Percentiles rank a stretch among this genome's conserved stretches.
phyloP scores from a whole-genome alignment of 345 rosid species.

The Populus alba region DNA sequence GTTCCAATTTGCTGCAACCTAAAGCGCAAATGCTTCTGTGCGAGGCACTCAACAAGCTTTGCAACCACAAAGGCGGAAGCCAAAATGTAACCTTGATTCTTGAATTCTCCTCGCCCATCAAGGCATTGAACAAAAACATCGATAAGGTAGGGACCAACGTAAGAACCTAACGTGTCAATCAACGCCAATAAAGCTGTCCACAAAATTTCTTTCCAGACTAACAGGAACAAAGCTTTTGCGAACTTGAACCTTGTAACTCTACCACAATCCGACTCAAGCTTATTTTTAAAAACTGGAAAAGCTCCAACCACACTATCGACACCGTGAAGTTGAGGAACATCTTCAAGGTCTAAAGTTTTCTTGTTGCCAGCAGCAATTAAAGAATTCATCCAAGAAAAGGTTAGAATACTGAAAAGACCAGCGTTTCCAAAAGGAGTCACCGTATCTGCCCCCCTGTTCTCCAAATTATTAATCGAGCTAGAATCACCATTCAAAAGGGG shows the following conservation, averaged over 20 bases:
- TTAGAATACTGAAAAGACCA: constrained; percentile 24
- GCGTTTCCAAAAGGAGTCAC: constrained; percentile 25
- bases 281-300: constrained; percentile 17
- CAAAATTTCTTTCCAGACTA: constrained; percentile 24
- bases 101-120: constrained; percentile 15
- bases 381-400: constrained; percentile 24
- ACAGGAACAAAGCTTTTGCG: constrained; percentile 18
- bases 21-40: constrained; percentile 28
- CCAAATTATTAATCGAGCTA: neutral
- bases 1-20: constrained; percentile 28
- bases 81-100: constrained; percentile 29
- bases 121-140: constrained; percentile 36
- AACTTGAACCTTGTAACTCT: constrained; percentile 19
- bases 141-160: constrained; percentile 40
- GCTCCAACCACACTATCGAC: constrained; percentile 20
- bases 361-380: constrained; percentile 23
- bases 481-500: constrained; percentile 36
- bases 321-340: constrained; percentile 24
- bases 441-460: constrained; percentile 20
- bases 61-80: constrained; percentile 27
- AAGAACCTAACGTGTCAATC: constrained; percentile 21
- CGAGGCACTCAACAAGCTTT: constrained; percentile 32
- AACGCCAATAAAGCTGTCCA: constrained; percentile 21
- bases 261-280: constrained; percentile 6
- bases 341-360: constrained; percentile 28